These are phyloP conservation scores for Auriscalpium microsporum DNA, from an alignment of 768 basidiomycete genomes.

Conservation along the genomic window DNA sequence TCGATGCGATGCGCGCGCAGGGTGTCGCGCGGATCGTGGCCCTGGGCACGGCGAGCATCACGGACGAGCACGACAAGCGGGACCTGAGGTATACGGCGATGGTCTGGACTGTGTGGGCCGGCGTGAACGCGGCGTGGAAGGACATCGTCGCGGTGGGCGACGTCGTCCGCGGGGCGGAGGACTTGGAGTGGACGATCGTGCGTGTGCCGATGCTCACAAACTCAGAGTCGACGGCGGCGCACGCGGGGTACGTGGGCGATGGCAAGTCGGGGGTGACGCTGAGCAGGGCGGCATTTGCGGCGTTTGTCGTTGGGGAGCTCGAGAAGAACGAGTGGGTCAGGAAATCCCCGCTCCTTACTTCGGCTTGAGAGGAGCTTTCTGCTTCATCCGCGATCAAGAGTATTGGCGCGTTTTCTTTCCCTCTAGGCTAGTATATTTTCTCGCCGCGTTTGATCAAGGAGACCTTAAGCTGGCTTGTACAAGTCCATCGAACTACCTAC, in stretches of 20 bases:
- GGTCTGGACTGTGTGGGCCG: slow-evolving; percentile 27
- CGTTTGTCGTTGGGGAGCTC: slow-evolving; percentile 52
- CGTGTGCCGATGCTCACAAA: slow-evolving; percentile 59
- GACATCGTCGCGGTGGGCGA: slow-evolving; percentile 62
- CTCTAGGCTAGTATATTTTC: too few relatives aligned
- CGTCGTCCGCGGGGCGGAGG: slow-evolving; percentile 39
- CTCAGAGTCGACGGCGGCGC: slow-evolving; percentile 33
- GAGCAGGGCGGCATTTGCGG: slow-evolving; percentile 49
- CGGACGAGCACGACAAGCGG: slow-evolving; percentile 50
- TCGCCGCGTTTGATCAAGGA: too few relatives aligned
- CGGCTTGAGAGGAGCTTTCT: slow-evolving; percentile 13
- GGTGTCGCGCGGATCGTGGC: slow-evolving; percentile 51
- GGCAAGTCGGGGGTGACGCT: slow-evolving; percentile 41
- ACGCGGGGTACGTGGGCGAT: slow-evolving; percentile 65
- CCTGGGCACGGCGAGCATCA: slow-evolving; percentile 60
- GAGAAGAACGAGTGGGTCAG: slow-evolving; percentile 51
- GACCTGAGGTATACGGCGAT: slow-evolving; percentile 38
- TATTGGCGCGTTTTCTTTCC: too few relatives aligned
- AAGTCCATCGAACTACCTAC: too few relatives aligned
- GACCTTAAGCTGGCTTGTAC: too few relatives aligned
- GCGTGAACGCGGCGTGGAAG: slow-evolving; percentile 52
- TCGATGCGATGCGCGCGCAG: slow-evolving; percentile 46
- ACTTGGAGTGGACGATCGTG: slow-evolving; percentile 61
- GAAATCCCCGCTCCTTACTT: slow-evolving; percentile 31
- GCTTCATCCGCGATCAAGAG: too few relatives aligned